Evolutionary conservation across 2,329 filamentous ascomycete genomes (phyloP), one percentile per base, ranked within the genome.

Genomic region (Pseudocercospora fuligena): DNA sequence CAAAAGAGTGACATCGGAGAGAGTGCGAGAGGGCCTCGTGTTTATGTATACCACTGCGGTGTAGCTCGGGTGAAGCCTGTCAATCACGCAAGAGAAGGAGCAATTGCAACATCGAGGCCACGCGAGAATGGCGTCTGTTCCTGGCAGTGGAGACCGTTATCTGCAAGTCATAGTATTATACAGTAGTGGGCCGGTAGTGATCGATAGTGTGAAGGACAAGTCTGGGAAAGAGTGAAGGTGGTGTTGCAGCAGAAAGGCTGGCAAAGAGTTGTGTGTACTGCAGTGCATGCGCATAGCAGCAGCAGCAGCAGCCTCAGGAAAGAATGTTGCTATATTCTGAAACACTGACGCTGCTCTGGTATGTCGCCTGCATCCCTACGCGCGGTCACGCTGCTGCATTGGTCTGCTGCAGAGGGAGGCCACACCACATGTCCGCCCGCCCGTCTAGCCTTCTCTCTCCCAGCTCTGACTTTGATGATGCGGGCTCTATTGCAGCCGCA

Each of bases 81-180:
- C 56, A 58, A 58, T 58, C 56, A 43, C 56, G 56, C 56, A 58
- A 58, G 56, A 58, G 56, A 36, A 58, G 56, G 56, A 36, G 56
- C 56, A 58, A 43, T 58, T n/a, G 56, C 56, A 58, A 43, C 56
- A 58, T 58, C 31, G 56, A 58, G 47, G 25, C 56, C 53, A 31
- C 27, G 53, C 53, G 53, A 56, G 53, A 51, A 25, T 43, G 29
- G 56, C 56, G 29, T 25, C 16, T 25, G 56, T 40, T 36, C 19
- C 31, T 58, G 31, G 56, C 36, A 33, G 29, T 23, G 21, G 47
- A 14, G 9, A 21, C 11, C 16, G 56, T 58, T 58, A 43, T 43
- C 31, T 36, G 56, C 56, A 58, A 36, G 56, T 43, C 56, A 58
- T 58, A 11, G 56, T 14, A 23, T 33, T n/a, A 33, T 33, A 31